Evolutionary conservation across 192 early-diverging fungal genomes (phyloP).

Genomic region (Coemansia javaensis): DNA sequence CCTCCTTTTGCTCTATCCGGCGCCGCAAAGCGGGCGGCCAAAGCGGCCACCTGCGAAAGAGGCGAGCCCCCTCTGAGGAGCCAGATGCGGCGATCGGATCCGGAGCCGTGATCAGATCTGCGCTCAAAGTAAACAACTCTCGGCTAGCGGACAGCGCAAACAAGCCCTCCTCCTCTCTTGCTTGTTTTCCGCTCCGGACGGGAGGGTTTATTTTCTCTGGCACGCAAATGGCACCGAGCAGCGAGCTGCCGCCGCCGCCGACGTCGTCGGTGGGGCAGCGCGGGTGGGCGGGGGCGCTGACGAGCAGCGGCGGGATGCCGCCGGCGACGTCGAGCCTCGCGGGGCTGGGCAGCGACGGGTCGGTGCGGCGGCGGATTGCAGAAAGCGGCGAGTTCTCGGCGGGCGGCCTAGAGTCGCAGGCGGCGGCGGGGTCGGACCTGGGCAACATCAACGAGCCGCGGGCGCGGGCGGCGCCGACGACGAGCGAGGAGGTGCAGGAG

Average conservation of each 20-base stretch:
- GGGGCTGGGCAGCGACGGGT: constrained; percentile 35
- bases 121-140: too few species aligned
- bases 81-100: too few species aligned
- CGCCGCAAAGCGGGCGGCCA: too few species aligned
- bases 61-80: background rate
- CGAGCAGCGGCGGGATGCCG: constrained; percentile 29
- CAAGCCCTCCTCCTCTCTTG: too few species aligned
- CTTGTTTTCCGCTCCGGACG: background rate
- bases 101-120: too few species aligned
- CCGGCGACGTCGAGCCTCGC: constrained; percentile 31
- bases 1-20: too few species aligned
- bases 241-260: constrained; percentile 3
- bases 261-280: constrained; percentile 5
- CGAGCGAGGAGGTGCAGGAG: constrained; percentile 43
- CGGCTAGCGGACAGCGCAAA: too few species aligned
- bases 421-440: constrained; percentile 24
- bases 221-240: background rate
- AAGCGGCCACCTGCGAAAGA: background rate
- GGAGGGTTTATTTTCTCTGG: background rate
- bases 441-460: constrained; percentile 19
- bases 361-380: constrained; percentile 33
- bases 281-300: constrained; percentile 9
- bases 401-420: constrained; percentile 8
- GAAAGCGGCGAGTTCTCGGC: constrained; percentile 11
- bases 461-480: constrained; percentile 11